Evolutionary conservation across 2,329 filamentous ascomycete genomes (phyloP), one percentile per base, ranked within the genome.

Genomic region (Penicillium crustosum): DNA sequence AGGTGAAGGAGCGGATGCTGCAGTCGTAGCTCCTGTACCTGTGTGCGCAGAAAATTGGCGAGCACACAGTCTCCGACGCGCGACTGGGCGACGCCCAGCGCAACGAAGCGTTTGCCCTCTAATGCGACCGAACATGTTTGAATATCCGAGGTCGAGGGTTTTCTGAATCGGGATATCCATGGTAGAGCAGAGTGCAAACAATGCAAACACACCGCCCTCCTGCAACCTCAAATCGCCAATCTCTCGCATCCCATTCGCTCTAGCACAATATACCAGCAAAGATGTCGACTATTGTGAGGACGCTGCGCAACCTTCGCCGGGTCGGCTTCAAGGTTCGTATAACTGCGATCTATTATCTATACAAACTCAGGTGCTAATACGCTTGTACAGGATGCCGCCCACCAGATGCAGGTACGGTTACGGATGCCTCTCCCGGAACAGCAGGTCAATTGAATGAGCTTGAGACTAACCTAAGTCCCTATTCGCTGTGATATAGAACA

Each of bases 211-310:
- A 15, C 66, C 66, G 58, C 43, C 57, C 68, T 71, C 53, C 56
- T 54, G 54, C 62, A 64, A 70, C 65, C 64, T 65, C 63, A 54
- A 53, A 58, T 61, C 59, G 44, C 57, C 60, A 54, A 61, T 60
- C 57, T 61, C 59, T 59, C 57, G 57, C 55, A 61, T 52, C 50
- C 42, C 54, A 57, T 57, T 49, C 55, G 48, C 47, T 53, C 52
- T 53, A 53, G 50, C 58, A 58, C 44, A 63, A 62, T 66, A 61
- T 62, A 67, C 59, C 54, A 57, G 60, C 73, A 79, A 82, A 76
- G 76, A 99, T 99, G 94, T 97, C 94, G 82, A 96, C 91, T 60
- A 81, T 96, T 70, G 78, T 87, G 66, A 89, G 94, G 79, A 97
- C 93, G 27, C 78, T 97, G 72, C 84, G 87, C 77, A 96, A 97